A percentile compares a stretch with the other conserved stretches of the same genome.
phyloP scores from a whole-genome alignment of 1,284 basidiomycete species.

The Hymenochaete sp. region DNA sequence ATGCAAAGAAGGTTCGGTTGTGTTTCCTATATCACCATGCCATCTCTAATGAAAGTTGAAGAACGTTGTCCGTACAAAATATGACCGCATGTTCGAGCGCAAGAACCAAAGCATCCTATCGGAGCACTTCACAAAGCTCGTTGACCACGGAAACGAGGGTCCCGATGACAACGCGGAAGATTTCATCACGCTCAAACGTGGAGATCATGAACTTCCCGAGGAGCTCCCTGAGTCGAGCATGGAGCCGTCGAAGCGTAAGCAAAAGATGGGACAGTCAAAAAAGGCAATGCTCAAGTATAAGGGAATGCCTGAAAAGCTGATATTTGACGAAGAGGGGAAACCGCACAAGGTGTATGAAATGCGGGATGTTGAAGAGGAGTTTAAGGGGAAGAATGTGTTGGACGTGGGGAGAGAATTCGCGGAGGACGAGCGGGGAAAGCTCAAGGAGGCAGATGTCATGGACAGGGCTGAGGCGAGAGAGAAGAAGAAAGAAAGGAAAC shows the following conservation, averaged over 20 bases:
- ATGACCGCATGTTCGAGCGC: constrained; percentile 96
- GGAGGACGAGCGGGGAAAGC: constrained; percentile 50
- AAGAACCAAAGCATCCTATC: constrained; percentile 94
- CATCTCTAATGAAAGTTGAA: constrained; percentile 18
- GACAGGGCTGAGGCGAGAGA: constrained; percentile 82
- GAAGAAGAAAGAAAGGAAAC: constrained; percentile 79
- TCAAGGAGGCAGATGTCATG: constrained; percentile 61
- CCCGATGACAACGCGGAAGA: constrained; percentile 63
- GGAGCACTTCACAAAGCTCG: constrained; percentile 83
- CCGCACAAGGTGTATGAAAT: constrained; percentile 78
- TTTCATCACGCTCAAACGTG: constrained; percentile 89
- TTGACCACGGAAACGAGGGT: constrained; percentile 54
- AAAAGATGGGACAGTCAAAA: constrained; percentile 69
- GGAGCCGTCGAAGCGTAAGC: constrained; percentile 47
- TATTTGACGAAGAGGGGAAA: constrained; percentile 82
- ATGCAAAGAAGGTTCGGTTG: neutral
- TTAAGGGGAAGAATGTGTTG: constrained; percentile 40
- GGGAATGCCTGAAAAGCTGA: constrained; percentile 57
- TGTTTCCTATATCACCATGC: neutral
- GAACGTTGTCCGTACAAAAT: constrained; percentile 76
- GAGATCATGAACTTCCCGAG: constrained; percentile 68
- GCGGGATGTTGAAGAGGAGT: constrained; percentile 64
- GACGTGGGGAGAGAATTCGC: constrained; percentile 59
- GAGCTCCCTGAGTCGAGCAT: constrained; percentile 30
- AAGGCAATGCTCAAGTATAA: constrained; percentile 63